phyloP scores from a whole-genome alignment of 768 basidiomycete species.

The Filobasidium floriforme region DNA sequence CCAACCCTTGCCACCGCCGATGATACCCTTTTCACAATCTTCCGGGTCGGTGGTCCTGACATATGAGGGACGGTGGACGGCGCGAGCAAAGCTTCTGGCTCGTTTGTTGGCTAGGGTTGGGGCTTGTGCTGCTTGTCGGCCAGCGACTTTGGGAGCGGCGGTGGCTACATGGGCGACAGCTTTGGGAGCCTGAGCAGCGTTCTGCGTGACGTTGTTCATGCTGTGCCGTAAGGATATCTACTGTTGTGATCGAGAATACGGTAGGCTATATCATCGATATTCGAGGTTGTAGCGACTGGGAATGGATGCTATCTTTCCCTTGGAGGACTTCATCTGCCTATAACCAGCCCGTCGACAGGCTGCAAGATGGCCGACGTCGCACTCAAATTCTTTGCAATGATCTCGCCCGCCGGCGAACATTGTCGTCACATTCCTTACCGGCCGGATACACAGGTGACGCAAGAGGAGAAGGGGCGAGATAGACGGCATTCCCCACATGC shows the following conservation, averaged over 20 bases:
- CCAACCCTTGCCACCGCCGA: constrained; percentile 11
- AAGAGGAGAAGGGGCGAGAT: too few species aligned
- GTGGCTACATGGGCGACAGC: background rate
- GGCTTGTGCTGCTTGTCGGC: constrained; percentile 1
- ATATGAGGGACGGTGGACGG: constrained; percentile 9
- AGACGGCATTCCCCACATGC: too few species aligned
- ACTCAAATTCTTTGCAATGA: too few species aligned
- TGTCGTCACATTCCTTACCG: too few species aligned
- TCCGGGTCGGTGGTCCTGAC: background rate
- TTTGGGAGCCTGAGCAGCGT: background rate
- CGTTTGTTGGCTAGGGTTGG: constrained; percentile 1
- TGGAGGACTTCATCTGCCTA: too few species aligned
- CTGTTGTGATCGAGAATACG: background rate
- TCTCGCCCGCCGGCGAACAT: too few species aligned
- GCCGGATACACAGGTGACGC: too few species aligned
- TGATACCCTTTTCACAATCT: constrained; percentile 8
- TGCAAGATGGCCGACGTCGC: too few species aligned
- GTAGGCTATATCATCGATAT: too few species aligned
- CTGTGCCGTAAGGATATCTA: background rate
- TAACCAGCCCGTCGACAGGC: too few species aligned
- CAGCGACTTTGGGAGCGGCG: background rate
- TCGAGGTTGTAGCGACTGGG: too few species aligned
- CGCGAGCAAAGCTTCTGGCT: background rate
- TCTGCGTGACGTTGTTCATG: background rate
- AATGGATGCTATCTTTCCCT: too few species aligned